Evolutionary conservation across 768 basidiomycete genomes (phyloP), one percentile per base, ranked within the genome.

Genomic region (Paxillus ammoniavirescens): DNA sequence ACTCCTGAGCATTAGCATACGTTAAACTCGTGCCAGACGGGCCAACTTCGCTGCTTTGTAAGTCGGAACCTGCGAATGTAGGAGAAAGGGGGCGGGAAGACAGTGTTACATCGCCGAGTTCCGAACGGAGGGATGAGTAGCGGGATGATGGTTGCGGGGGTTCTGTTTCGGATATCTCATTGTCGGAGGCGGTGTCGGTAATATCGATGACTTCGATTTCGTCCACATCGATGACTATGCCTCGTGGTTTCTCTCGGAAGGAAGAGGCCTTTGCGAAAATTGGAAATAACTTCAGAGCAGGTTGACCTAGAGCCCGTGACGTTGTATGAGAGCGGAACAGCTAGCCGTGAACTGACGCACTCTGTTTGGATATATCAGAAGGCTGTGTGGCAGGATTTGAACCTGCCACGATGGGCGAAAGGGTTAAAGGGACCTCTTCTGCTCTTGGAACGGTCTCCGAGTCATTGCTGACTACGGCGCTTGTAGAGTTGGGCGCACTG

Each of bases 231-330:
- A 53, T 45, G 31, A 52, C 47, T 8, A 48, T 42, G 9, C 48
- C 44, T 26, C n/a, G 43, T n/a, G 37, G 44, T 35, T 36, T 52
- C 54, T 46, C 45, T 14, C 28, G 52, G 44, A 42, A 40, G 8
- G 60, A 31, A 35, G 50, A 28, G 10, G 21, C 40, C 43, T 47
- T 62, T 8, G 59, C 55, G 44, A 67, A 69, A 31, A 69, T 67
- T 14, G 68, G 63, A 42, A 53, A 71, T 26, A 70, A 15, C 37
- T 42, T 56, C 30, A 13, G 17, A 28, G 49, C n/a, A 30, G 47
- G 53, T 14, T 37, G 62, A 13, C 38, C 68, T 70, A 42, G 26
- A 42, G n/a, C 30, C 41, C n/a, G n/a, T 36, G 35, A 49, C 45
- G 26, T 42, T 36, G 40, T 47, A 42, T 47, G 30, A 21, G 43